Evolutionary conservation across 169 alveolate genomes (phyloP), one percentile per base, ranked within the genome.

Genomic region (Perkinsus olseni): DNA sequence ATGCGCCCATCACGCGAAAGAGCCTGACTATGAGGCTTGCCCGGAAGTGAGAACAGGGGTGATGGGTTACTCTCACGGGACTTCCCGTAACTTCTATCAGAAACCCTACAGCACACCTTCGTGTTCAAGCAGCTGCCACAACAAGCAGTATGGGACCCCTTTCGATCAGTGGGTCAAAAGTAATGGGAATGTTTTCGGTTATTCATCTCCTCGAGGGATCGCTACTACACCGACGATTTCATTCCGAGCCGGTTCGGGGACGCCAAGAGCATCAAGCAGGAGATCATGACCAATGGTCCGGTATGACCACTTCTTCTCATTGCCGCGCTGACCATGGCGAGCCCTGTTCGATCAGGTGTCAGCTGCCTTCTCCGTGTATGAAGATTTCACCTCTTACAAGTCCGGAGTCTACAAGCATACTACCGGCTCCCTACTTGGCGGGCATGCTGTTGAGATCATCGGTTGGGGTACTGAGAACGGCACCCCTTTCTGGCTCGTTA

Each of bases 1-100:
- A 39, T 94, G 95, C 90, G 91, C 90, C 48, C 95, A 94, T 74
- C 95, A 94, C 94, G 50, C 91, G 38, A 91, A 94, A 0, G 93
- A 92, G 37, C 17, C 62, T 45, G 17, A 6, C 6, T 45, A 10
- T 10, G 24, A 6, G 17, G 17, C 24, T 45, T 45, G 62, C n/a
- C n/a, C 62, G 62, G 62, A 6, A 45, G 17, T 45, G 62, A 10
- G 62, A 45, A 17, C 24, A 45, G 6, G 24, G 17, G 17, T 45
- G 62, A 45, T 45, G 62, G 62, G 17, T 10, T 6, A 10, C n/a
- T n/a, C 17, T 17, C 62, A 45, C 17, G 24, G 17, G 6, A 10
- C 17, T 10, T 10, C 62, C 62, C 17, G 17, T 45, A 6, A 10
- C 17, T 6, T 45, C 6, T 6, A 17, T 45, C 62, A 45, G 62